These are phyloP conservation scores for Trypanosoma rangeli DNA, from an alignment of 208 protist species.

Conservation along the genomic window DNA sequence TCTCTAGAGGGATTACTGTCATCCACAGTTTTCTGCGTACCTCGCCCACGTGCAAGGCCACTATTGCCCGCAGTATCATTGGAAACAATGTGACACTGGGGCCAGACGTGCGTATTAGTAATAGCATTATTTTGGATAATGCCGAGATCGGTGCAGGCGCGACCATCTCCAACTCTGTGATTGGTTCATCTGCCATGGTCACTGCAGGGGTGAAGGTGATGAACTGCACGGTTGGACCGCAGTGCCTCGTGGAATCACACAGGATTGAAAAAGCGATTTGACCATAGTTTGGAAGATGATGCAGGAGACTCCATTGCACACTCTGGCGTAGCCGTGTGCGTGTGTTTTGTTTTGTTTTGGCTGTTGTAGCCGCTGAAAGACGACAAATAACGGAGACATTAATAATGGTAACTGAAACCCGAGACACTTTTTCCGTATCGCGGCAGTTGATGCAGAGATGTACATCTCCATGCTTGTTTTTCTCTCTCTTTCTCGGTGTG, in stretches of 20 bases:
- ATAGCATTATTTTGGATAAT: slow-evolving; percentile 74
- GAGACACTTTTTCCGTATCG: too few relatives aligned
- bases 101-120: slow-evolving; percentile 50
- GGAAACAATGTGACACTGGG: slow-evolving; percentile 70
- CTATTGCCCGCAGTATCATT: slow-evolving; percentile 76
- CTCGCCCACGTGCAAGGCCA: slow-evolving; percentile 47
- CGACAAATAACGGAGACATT: too few relatives aligned
- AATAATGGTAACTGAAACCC: too few relatives aligned
- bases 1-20: slow-evolving; percentile 49
- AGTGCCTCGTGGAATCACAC: slow-evolving; percentile 58
- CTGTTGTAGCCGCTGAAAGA: too few relatives aligned
- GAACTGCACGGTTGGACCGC: slow-evolving; percentile 56
- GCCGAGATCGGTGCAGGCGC: slow-evolving; percentile 65
- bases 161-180: slow-evolving; percentile 47
- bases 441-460: too few relatives aligned
- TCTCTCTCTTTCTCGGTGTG: too few relatives aligned
- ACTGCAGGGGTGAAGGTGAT: slow-evolving; percentile 35
- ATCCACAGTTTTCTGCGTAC: slow-evolving; percentile 63
- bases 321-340: background rate
- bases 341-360: background rate
- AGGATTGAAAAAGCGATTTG: slow-evolving; percentile 33
- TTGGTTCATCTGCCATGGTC: slow-evolving; percentile 64
- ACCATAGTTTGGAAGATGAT: background rate
- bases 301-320: background rate
- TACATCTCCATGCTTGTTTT: too few relatives aligned